These are phyloP conservation scores for Nicotiana attenuata DNA, from an alignment of 257 asterid genomes.

Conservation along the genomic window DNA sequence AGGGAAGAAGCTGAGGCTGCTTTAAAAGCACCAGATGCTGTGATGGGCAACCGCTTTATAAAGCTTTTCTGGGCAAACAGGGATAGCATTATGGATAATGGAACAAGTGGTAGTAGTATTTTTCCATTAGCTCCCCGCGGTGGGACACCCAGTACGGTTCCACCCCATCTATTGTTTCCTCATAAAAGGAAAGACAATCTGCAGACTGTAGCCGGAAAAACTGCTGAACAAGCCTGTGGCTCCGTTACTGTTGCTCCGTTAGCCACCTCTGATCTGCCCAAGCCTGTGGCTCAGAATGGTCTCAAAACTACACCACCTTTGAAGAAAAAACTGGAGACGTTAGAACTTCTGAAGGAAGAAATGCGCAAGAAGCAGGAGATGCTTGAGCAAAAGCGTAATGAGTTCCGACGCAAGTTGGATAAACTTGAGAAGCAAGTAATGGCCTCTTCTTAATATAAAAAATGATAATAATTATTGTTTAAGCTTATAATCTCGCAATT, in stretches of 20 bases:
- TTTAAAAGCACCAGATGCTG: conserved; percentile 90
- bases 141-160: conserved; percentile 23
- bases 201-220: conserved; percentile 35
- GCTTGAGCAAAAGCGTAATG: conserved; percentile 90
- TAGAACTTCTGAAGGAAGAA: conserved; percentile 89
- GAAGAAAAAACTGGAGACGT: conserved; percentile 71
- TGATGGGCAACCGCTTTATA: conserved; percentile 96
- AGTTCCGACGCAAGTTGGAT: conserved; percentile 63
- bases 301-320: conserved; percentile 57
- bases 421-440: conserved; percentile 85
- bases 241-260: conserved; percentile 19
- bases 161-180: conserved; percentile 30
- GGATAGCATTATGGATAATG: conserved; percentile 67
- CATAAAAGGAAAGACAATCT: conserved; percentile 52
- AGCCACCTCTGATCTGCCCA: conserved; percentile 40
- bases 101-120: conserved; percentile 32
- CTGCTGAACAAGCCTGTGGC: background rate
- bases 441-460: conserved; percentile 13
- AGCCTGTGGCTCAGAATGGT: conserved; percentile 33
- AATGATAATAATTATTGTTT: background rate
- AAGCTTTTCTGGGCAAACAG: conserved; percentile 98
- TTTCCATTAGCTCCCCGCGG: conserved; percentile 27
- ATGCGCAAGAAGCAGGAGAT: conserved; percentile 95
- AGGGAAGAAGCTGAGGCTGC: conserved; percentile 97
- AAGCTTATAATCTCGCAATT: background rate